Base-by-base conservation (phyloP, 345 rosid species). In the Camelina sativa region DNA sequence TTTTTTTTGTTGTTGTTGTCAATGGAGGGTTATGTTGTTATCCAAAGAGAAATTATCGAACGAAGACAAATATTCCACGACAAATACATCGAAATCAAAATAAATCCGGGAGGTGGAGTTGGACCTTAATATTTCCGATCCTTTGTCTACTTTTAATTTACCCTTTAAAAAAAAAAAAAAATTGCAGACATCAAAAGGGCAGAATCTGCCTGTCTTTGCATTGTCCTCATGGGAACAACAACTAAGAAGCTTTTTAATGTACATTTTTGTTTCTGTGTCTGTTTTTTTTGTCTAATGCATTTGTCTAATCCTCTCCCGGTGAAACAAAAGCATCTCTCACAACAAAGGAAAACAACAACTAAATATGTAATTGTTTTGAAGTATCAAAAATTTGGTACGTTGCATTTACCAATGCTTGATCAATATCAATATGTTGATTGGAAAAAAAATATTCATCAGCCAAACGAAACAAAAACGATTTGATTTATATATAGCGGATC, bases 51-150 rank as follows among this genome's bases (percentile, higher is more conserved):
- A 50, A 57, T 25, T 28, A 67, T 67, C 60, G 47, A 37, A 41
- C 11, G 28, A 30, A 60, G 56, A 75, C 68, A 67, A 51, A 51
- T 51, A 67, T 67, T 67, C 74, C 48, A 67, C 73, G 79, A 75
- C 79, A 60, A 41, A 51, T 59, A 52, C 55, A 67, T 75, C 72
- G 35, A 59, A 59, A 75, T 75, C 62, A 67, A 67, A 51, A 75
- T 75, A 67, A 59, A 67, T 75, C 20, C 4, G 37, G 47, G 17
- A 40, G 46, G 47, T 67, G 68, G 73, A 48, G 53, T 58, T 74
- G 67, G 65, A 75, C 73, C 78, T 38, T 52, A 23, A 66, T 35
- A 48, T 37, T 67, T 58, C 32, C 40, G 46, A 58, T 58, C 6
- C 32, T 32, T 7, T 12, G 8, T 59, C 19, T 38, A 2, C 43